These are phyloP conservation scores for Rhododendron kiyosumense DNA, from an alignment of 148 eudicot species.

Conservation along the genomic window DNA sequence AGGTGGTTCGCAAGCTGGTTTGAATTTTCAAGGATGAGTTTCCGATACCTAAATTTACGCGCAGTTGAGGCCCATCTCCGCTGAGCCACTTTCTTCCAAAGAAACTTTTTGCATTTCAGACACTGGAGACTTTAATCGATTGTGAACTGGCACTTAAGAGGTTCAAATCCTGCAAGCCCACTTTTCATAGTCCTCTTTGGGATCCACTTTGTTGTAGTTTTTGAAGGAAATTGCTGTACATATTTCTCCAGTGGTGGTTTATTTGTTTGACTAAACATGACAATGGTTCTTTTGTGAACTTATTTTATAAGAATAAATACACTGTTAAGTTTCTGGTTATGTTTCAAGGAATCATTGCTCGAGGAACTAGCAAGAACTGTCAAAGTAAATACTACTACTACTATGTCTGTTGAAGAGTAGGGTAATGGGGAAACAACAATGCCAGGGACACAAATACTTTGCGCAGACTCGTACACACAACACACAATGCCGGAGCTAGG, in stretches of 20 bases:
- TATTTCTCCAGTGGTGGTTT: slow-evolving; percentile 5
- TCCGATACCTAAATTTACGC: neutral
- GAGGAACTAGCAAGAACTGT: neutral
- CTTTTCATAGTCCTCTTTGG: neutral
- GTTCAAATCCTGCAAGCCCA: slow-evolving; percentile 3
- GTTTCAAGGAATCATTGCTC: neutral
- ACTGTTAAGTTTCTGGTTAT: neutral
- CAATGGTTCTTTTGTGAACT: neutral
- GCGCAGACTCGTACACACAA: neutral
- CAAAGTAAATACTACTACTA: neutral
- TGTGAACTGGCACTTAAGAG: neutral
- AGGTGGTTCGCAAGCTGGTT: neutral
- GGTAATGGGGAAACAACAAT: neutral
- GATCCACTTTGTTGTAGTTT: slow-evolving; percentile 9
- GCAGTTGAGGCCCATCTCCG: neutral
- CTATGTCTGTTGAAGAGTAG: neutral
- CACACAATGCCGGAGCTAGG: neutral
- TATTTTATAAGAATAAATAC: neutral
- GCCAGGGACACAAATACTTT: neutral
- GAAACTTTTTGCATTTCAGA: slow-evolving; percentile 3
- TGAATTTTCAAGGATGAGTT: neutral
- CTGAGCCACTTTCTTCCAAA: neutral
- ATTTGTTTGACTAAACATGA: slow-evolving; percentile 7
- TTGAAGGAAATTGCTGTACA: slow-evolving; percentile 16
- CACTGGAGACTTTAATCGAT: neutral